A percentile compares a stretch with the other conserved stretches of the same genome.
phyloP scores from a whole-genome alignment of 192 early-diverging fungal species.

The Coemansia sp. region DNA sequence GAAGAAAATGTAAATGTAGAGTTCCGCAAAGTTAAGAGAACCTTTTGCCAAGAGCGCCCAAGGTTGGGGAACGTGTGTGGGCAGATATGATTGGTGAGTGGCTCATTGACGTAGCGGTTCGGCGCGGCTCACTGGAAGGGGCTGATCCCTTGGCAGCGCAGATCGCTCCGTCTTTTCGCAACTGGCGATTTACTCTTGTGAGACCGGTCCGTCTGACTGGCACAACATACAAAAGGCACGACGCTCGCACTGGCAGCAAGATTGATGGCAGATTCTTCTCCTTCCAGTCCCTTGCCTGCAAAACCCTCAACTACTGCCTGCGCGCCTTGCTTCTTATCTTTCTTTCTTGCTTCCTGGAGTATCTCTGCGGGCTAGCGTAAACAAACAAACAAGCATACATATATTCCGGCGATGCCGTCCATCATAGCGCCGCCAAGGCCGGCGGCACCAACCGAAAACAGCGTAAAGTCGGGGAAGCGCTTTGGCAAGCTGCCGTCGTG shows the following conservation, averaged over 20 bases:
- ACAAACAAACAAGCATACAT: not conserved
- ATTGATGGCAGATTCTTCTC: not conserved
- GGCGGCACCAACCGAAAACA: not conserved
- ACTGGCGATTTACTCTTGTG: not conserved
- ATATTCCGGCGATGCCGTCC: not conserved
- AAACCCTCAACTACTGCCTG: not conserved
- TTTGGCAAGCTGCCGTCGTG: conserved; percentile 35
- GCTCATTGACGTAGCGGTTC: not conserved
- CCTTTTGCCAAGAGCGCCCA: not conserved
- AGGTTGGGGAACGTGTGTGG: not conserved
- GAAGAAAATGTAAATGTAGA: not conserved
- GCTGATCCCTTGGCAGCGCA: conserved; percentile 5
- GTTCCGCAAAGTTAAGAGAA: too few relatives aligned
- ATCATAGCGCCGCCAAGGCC: not conserved
- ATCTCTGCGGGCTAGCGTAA: not conserved
- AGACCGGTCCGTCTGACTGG: not conserved
- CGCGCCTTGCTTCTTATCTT: not conserved
- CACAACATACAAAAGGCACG: not conserved
- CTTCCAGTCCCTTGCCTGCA: not conserved
- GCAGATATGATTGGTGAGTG: not conserved
- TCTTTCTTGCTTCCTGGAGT: not conserved
- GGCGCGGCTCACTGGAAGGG: not conserved
- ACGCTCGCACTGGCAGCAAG: not conserved
- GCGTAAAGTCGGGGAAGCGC: not conserved
- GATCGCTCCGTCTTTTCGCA: not conserved